These are phyloP conservation scores for Scopulariopsis brevicaulis DNA, from an alignment of 2,329 filamentous ascomycete genomes.

Conservation along the genomic window DNA sequence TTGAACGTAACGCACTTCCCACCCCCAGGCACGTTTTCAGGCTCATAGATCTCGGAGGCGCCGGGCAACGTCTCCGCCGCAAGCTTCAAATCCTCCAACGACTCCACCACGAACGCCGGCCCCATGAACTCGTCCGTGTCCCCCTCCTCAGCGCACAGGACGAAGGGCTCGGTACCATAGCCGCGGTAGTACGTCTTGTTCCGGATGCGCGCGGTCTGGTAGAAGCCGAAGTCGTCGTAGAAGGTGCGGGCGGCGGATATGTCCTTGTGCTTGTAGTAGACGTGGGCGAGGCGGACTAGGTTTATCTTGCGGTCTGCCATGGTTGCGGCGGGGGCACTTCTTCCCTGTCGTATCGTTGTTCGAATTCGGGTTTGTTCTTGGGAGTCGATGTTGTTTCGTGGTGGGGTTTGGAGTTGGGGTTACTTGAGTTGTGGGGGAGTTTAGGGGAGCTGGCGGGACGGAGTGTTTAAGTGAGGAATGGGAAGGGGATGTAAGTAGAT, in stretches of 20 bases:
- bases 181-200: conserved; percentile 46
- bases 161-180: conserved; percentile 48
- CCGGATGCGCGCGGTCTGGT: conserved; percentile 21
- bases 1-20: conserved; percentile 39
- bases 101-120: conserved; percentile 44
- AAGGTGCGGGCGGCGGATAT: conserved; percentile 28
- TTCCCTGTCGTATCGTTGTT: background rate
- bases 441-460: background rate
- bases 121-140: conserved; percentile 41
- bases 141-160: conserved; percentile 40
- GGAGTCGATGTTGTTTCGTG: background rate
- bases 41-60: conserved; percentile 34
- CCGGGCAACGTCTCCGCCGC: conserved; percentile 33
- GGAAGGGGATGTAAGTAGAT: background rate
- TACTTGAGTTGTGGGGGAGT: background rate
- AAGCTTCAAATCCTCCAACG: conserved; percentile 38
- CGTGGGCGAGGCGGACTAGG: conserved; percentile 27
- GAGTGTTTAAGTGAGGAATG: background rate
- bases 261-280: conserved; percentile 35
- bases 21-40: conserved; percentile 37
- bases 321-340: background rate
- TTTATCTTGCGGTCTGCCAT: conserved; percentile 1
- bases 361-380: too few relatives aligned
- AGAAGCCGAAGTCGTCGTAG: conserved; percentile 36
- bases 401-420: background rate